Conservation (phyloP, 129 eudicot species). For the Helichrysum umbraculigerum region DNA sequence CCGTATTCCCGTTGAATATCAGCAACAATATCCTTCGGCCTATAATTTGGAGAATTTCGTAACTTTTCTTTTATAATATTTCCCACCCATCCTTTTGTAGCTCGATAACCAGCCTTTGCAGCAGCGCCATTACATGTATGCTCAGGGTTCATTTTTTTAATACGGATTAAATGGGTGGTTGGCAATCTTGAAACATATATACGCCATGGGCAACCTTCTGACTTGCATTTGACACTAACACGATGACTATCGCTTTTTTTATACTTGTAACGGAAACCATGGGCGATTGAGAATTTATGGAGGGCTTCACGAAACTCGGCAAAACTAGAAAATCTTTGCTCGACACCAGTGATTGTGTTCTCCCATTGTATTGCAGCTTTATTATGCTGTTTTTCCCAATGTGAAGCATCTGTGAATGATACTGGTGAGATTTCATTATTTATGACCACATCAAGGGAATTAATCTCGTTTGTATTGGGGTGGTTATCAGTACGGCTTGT, state of each 20-base stretch:
- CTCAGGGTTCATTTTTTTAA: constrained; percentile 66
- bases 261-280: constrained; percentile 77
- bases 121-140: constrained; percentile 75
- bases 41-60: constrained; percentile 66
- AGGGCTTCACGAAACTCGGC: constrained; percentile 87
- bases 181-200: constrained; percentile 81
- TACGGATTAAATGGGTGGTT: constrained; percentile 73
- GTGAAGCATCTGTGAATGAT: constrained; percentile 24
- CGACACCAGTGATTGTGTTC: constrained; percentile 80
- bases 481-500: constrained; percentile 41
- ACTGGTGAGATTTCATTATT: constrained; percentile 29
- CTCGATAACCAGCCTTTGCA: constrained; percentile 75
- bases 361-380: constrained; percentile 79
- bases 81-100: constrained; percentile 88
- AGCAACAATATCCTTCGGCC: constrained; percentile 77
- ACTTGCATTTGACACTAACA: constrained; percentile 83
- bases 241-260: constrained; percentile 87
- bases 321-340: constrained; percentile 76
- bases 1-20: constrained; percentile 87
- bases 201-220: constrained; percentile 84
- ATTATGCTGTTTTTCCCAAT: constrained; percentile 61
- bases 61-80: constrained; percentile 78
- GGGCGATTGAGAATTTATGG: constrained; percentile 84
- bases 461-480: constrained; percentile 31
- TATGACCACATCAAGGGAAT: constrained; percentile 28